Base-by-base conservation (phyloP, 2,329 filamentous ascomycete species). In the Pseudogymnoascus verrucosus region DNA sequence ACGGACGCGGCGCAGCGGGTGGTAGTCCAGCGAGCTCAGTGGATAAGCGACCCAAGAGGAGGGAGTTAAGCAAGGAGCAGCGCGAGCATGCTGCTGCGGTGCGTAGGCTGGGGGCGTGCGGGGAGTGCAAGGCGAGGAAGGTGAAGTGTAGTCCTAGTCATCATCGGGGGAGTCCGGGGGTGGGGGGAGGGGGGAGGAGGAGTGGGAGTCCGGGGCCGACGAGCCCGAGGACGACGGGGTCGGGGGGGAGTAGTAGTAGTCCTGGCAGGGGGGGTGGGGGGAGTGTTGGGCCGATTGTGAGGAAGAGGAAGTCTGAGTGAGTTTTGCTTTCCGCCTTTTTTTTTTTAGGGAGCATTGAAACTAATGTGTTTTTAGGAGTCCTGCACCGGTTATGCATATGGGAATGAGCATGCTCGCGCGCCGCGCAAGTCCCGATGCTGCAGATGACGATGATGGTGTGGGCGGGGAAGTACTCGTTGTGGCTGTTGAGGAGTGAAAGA, bases 11-110 rank as follows among this genome's bases (percentile, higher is more conserved):
- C 0, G 37, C n/a, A 16, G 37, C 42, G 4, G 42, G 11, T 14
- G 37, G 37, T 5, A 47, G 42, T 12, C 42, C 42, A 1, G 23
- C 42, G 3, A 21, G 5, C 1, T 11, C 11, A 1, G 19, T 6
- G 5, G 19, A 47, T 6, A 47, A 37, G 34, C 8, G 19, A 11
- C 54, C 26, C 1, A 59, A 34, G 54, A 31, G 26, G 6, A 1
- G 26, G 3, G 54, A 34, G 26, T 3, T 59, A 19, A 34, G 14
- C 2, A 16, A 16, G 6, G 54, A 59, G 54, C 54, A 59, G 54
- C 54, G 54, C n/a, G 54, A 59, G 54, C 54, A 59, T 31, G 54
- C 54, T 3, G 54, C 54, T 59, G 54, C 54, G 4, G 26, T 59
- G 12, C 10, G 54, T 14, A 59, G 26, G 23, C 8, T 59, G 26